Base-by-base conservation (phyloP, 352 stramenopile genomes). In the Pythium biforme region DNA sequence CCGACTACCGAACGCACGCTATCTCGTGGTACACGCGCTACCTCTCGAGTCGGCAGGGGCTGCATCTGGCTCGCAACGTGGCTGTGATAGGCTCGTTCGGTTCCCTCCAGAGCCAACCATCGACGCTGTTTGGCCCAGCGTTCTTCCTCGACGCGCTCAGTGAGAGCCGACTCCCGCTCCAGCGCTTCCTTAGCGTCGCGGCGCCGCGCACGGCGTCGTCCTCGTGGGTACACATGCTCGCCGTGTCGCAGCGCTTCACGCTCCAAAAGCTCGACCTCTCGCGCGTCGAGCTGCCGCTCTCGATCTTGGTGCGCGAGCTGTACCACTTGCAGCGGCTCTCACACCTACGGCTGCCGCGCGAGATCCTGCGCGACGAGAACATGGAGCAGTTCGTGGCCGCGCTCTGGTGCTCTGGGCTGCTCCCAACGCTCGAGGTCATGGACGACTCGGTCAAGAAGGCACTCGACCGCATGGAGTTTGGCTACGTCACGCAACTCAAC, bases 391-490 rank as follows among this genome's bases (percentile, higher is more conserved):
- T 92, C 22, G 61, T 94, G 40, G 76, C 77, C 25, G 79, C 74
- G n/a, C 55, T 94, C n/a, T 77, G 71, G 23, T 89, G 81, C 52
- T 55, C 67, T 0, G 65, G 72, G 26, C 23, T 91, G 23, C 62
- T 94, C 9, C 79, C 81, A 19, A 62, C 58, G 8, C 66, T 93
- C 5, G 59, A 63, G 40, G 72, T 74, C 26, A 86, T 90, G 41
- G 85, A 92, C 57, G 73, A 76, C 9, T 63, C 74, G n/a, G 77
- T 92, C 8, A 67, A 74, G 29, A 46, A 64, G 15, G 85, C 82
- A n/a, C 79, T 94, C 67, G 73, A 90, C 50, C 77, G 79, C 41
- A 77, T 94, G 46, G 84, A 93, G 66, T 66, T 75, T 27, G 83
- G 72, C 15, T 94, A 94, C 62, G 48, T 71, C 26, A 80, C 73